These are phyloP conservation scores for Gypsophila paniculata DNA, from an alignment of 179 eudicot species.

Conservation along the genomic window DNA sequence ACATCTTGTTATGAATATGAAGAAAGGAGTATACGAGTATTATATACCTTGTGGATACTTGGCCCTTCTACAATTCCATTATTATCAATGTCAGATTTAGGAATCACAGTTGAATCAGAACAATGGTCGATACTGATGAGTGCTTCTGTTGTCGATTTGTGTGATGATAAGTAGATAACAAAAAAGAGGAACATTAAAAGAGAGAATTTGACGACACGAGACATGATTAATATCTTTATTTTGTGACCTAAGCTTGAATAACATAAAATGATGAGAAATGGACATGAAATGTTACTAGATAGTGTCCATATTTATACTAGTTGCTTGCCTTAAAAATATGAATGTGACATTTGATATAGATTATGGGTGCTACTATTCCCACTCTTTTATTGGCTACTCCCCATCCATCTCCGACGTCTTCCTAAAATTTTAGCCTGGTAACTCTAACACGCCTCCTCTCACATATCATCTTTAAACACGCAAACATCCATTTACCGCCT, in stretches of 20 bases:
- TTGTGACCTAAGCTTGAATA: slow-evolving; percentile 1
- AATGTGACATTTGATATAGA: slow-evolving; percentile 10
- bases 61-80: background rate
- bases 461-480: too few relatives aligned
- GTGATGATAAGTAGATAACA: slow-evolving; percentile 14
- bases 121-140: background rate
- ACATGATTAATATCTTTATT: slow-evolving; percentile 19
- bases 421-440: background rate
- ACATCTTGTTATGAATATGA: too few relatives aligned
- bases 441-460: too few relatives aligned
- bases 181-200: slow-evolving; percentile 21
- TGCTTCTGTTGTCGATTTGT: slow-evolving; percentile 2
- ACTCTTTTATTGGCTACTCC: background rate
- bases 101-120: background rate
- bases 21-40: too few relatives aligned
- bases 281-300: slow-evolving; percentile 3
- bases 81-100: background rate
- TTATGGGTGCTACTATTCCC: background rate
- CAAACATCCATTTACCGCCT: too few relatives aligned
- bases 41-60: slow-evolving; percentile 17
- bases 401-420: background rate
- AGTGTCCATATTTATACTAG: slow-evolving; percentile 30
- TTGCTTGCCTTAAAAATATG: slow-evolving; percentile 13
- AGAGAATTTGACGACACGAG: slow-evolving; percentile 20
- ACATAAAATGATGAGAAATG: background rate